Base-by-base conservation (phyloP, 2,329 filamentous ascomycete genomes). In the Ceratocystis colombiana region DNA sequence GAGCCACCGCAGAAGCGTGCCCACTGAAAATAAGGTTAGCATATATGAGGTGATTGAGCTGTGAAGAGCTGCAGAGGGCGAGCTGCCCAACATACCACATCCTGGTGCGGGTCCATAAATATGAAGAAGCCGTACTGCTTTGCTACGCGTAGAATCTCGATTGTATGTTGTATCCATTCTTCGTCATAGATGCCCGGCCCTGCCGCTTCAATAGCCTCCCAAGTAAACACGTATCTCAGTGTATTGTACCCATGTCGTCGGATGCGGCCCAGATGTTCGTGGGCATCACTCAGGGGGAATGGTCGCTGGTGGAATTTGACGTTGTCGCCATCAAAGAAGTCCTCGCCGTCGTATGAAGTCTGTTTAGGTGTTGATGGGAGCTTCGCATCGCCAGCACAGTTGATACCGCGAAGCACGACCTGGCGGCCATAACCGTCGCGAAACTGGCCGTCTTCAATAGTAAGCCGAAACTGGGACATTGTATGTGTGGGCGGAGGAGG, bases 21-120 rank as follows among this genome's bases (percentile, higher is more conserved):
- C 94, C 94, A 99, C 86, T 89, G 70, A 5, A 61, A 44, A 25
- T 3, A 61, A 59, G 17, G 62, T 77, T 67, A 77, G 73, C 62
- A n/a, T 17, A 68, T 30, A n/a, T 12, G 10, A 37, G 8, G 25
- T 25, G 10, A 55, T 55, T 28, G 7, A 3, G 46, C 46, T 28
- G 6, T 50, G 30, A 8, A 1, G 6, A 15, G 28, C 57, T 37
- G 33, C 5, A 7, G 15, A 50, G 6, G 25, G 8, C 1, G 44
- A 22, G 46, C 44, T 3, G 12, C 25, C 15, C 28, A 83, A 83
- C 86, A 70, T 81, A 90, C 88, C 71, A 97, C 93, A 78, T 99
- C 94, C 79, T 99, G 94, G 75, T 99, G 94, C 22, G 95, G 93
- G 71, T 99, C 95, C 90, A 99, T 96, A 74, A 96, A 97, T 62